Percentiles rank a stretch among this genome's conserved stretches.
Evolutionary conservation across 2,329 filamentous ascomycete species (phyloP).

Genomic region (Neonectria sp.): DNA sequence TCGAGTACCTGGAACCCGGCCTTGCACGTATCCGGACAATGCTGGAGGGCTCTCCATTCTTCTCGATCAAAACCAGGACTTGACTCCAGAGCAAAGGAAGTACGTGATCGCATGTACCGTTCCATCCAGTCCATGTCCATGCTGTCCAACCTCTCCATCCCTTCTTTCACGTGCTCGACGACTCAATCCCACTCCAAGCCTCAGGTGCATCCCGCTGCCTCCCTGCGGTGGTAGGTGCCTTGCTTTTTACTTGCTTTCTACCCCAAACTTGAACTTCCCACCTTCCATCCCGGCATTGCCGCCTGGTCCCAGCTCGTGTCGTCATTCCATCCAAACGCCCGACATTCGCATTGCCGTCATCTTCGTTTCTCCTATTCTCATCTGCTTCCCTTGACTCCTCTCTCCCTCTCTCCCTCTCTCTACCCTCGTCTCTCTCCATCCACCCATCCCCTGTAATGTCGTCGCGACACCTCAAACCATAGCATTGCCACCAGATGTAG

Average conservation of each 20-base stretch:
- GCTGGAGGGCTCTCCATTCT: neutral
- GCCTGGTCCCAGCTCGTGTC: slow-evolving; percentile 16
- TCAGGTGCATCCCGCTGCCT: slow-evolving; percentile 7
- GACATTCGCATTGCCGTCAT: slow-evolving; percentile 22
- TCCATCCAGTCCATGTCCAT: slow-evolving; percentile 1
- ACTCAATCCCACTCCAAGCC: neutral
- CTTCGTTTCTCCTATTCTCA: slow-evolving; percentile 33
- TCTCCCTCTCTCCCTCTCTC: neutral
- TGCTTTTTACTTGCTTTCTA: slow-evolving; percentile 6
- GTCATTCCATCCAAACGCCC: slow-evolving; percentile 21
- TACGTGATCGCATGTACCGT: slow-evolving; percentile 7
- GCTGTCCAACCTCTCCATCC: neutral
- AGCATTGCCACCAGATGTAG: slow-evolving; percentile 24
- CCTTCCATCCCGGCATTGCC: slow-evolving; percentile 10
- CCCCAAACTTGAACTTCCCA: slow-evolving; percentile 5
- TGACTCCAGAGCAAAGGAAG: neutral
- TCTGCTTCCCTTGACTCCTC: neutral
- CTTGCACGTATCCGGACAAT: slow-evolving; percentile 12
- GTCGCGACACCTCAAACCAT: slow-evolving; percentile 24
- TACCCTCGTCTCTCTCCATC: slow-evolving; percentile 4
- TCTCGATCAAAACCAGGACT: neutral
- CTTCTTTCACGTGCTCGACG: slow-evolving; percentile 19
- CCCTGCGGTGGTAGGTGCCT: neutral
- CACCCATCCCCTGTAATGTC: slow-evolving; percentile 21
- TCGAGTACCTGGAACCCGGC: slow-evolving; percentile 13